Conservation (phyloP, 2,329 filamentous ascomycete species). For the Pseudonectria foliicola region DNA sequence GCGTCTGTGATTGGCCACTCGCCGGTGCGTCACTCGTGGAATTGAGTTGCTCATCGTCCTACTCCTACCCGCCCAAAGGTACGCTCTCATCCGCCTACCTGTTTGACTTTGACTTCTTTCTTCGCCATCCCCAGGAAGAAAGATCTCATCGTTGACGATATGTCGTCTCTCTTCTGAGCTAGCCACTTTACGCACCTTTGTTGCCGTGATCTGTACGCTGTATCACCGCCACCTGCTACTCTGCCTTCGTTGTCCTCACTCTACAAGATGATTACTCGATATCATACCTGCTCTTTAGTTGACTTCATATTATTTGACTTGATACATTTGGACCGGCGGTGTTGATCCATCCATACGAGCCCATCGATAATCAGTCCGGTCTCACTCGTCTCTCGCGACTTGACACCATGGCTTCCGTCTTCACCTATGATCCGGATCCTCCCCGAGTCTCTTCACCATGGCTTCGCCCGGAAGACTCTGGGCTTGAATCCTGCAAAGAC, state of each 20-base stretch:
- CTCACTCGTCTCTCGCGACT: not conserved
- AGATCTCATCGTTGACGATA: slow-evolving; percentile 9
- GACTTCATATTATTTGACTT: slow-evolving; percentile 6
- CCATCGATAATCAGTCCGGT: not conserved
- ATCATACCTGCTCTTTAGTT: slow-evolving; percentile 9
- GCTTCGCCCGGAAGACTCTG: slow-evolving; percentile 52
- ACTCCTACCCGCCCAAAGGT: no score
- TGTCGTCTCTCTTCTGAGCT: slow-evolving; percentile 16
- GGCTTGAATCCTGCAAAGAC: slow-evolving; percentile 27
- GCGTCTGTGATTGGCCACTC: no score
- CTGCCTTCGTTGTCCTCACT: slow-evolving; percentile 4
- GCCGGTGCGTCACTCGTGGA: no score
- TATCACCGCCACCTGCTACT: slow-evolving; percentile 9
- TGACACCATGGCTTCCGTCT: slow-evolving; percentile 76
- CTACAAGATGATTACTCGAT: slow-evolving; percentile 20
- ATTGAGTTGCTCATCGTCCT: no score
- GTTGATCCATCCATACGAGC: not conserved
- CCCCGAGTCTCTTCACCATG: slow-evolving; percentile 87
- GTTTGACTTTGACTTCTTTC: not conserved
- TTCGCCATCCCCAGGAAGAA: not conserved
- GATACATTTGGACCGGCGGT: slow-evolving; percentile 7
- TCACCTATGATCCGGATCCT: slow-evolving; percentile 87
- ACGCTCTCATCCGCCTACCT: no score
- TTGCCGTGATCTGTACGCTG: slow-evolving; percentile 13
- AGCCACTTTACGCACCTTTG: slow-evolving; percentile 11